A percentile compares a stretch with the other conserved stretches of the same genome.
phyloP scores from a whole-genome alignment of 1,284 basidiomycete genomes.

The Takashimella tepidaria region DNA sequence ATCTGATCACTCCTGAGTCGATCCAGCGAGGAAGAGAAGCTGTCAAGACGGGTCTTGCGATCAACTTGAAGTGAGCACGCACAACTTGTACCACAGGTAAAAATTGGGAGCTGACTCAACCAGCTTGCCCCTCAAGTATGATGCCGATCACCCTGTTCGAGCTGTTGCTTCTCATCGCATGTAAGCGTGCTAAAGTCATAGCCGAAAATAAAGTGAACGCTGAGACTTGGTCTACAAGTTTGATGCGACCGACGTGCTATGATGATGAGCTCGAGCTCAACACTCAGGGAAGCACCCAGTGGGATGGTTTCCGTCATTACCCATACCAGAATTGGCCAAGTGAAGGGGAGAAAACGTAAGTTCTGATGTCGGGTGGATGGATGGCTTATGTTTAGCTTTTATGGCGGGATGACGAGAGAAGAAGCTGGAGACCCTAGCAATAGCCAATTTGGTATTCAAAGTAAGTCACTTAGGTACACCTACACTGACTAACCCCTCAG shows the following conservation, averaged over 20 bases:
- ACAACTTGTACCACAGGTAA: too few relatives aligned
- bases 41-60: conserved; percentile 23
- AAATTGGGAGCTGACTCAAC: too few relatives aligned
- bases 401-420: conserved; percentile 11
- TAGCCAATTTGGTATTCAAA: conserved; percentile 7
- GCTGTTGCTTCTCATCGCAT: conserved; percentile 15
- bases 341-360: conserved; percentile 21
- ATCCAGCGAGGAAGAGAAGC: conserved; percentile 24
- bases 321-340: conserved; percentile 28
- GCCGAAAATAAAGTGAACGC: background rate
- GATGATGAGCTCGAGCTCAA: conserved; percentile 44
- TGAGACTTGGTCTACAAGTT: conserved; percentile 4
- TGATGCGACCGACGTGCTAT: conserved; percentile 18
- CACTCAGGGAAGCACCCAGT: conserved; percentile 47
- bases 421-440: conserved; percentile 5
- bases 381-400: conserved; percentile 16
- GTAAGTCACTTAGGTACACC: conserved; percentile 1
- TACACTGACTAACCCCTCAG: conserved; percentile 10
- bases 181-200: too few relatives aligned
- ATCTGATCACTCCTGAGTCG: conserved; percentile 28
- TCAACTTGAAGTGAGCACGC: conserved; percentile 29
- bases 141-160: conserved; percentile 4
- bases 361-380: conserved; percentile 10
- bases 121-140: conserved; percentile 12
- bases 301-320: conserved; percentile 47